Conservation (phyloP, 2,329 filamentous ascomycete genomes). For the Tolypocladium nubicola region DNA sequence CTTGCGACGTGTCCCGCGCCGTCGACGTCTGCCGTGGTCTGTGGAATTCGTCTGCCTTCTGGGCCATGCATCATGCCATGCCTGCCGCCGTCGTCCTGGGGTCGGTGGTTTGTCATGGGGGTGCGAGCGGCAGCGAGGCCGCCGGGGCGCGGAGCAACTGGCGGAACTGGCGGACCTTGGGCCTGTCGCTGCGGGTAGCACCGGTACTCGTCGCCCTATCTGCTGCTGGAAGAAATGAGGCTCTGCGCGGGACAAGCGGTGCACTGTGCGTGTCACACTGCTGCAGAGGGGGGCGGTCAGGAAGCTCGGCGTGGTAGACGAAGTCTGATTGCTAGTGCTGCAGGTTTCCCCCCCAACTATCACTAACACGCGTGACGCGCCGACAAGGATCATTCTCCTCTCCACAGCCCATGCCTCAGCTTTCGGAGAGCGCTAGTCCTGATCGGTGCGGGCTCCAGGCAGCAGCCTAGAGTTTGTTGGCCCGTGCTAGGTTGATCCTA, state of each 20-base stretch:
- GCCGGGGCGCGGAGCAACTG: neutral
- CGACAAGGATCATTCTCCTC: conserved; percentile 8
- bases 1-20: neutral
- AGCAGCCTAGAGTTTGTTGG: conserved; percentile 8
- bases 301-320: no score
- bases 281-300: neutral
- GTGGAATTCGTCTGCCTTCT: neutral
- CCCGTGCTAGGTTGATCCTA: conserved; percentile 8
- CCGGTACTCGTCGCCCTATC: neutral
- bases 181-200: neutral
- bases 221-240: neutral
- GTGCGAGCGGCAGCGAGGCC: neutral
- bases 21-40: neutral
- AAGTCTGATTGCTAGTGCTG: neutral
- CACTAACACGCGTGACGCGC: neutral
- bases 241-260: neutral
- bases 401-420: conserved; percentile 7
- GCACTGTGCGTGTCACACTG: neutral
- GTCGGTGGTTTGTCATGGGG: neutral
- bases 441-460: conserved; percentile 7
- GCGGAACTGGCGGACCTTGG: neutral
- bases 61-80: neutral
- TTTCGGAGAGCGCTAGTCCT: conserved; percentile 6
- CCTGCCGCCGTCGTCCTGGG: neutral
- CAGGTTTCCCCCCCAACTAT: neutral